phyloP scores from a whole-genome alignment of 805 yeast genomes.

The Cyberlindnera samutprakarnensis region DNA sequence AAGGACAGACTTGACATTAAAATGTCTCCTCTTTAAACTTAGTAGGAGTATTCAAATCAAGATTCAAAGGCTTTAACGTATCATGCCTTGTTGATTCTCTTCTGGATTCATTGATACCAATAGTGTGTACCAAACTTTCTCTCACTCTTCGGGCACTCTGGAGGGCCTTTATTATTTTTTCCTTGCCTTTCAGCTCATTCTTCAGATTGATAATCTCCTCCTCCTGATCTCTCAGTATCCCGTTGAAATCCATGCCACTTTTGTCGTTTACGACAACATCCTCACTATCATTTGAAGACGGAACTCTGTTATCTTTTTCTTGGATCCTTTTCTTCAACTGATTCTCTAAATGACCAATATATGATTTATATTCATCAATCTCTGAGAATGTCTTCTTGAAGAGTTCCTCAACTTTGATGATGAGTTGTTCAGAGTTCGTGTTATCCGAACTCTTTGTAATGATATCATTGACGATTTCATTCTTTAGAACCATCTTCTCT shows the following conservation, averaged over 20 bases:
- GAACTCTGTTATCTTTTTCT: not conserved
- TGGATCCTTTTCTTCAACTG: slow-evolving; percentile 30
- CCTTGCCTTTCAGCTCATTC: slow-evolving; percentile 61
- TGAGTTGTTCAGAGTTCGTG: slow-evolving; percentile 32
- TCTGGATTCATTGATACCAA: slow-evolving; percentile 16
- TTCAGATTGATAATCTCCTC: slow-evolving; percentile 62
- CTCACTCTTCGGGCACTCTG: slow-evolving; percentile 59
- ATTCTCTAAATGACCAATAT: slow-evolving; percentile 51
- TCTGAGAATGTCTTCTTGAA: slow-evolving; percentile 40
- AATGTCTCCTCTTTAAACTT: slow-evolving; percentile 1
- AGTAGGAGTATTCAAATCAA: slow-evolving; percentile 6
- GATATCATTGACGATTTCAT: slow-evolving; percentile 53
- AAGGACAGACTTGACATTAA: no score
- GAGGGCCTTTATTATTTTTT: slow-evolving; percentile 68
- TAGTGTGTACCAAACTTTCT: slow-evolving; percentile 23
- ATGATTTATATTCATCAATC: slow-evolving; percentile 51
- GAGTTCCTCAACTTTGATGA: slow-evolving; percentile 38
- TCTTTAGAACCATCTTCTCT: slow-evolving; percentile 45
- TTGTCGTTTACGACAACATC: slow-evolving; percentile 11
- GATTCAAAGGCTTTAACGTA: slow-evolving; percentile 16
- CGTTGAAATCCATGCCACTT: slow-evolving; percentile 15
- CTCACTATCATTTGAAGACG: not conserved
- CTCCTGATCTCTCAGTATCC: slow-evolving; percentile 47
- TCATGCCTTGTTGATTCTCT: slow-evolving; percentile 15
- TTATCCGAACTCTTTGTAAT: slow-evolving; percentile 26